A percentile compares a stretch with the other conserved stretches of the same genome.
phyloP scores from a whole-genome alignment of 352 stramenopile species.

The Phytophthora palmivora region DNA sequence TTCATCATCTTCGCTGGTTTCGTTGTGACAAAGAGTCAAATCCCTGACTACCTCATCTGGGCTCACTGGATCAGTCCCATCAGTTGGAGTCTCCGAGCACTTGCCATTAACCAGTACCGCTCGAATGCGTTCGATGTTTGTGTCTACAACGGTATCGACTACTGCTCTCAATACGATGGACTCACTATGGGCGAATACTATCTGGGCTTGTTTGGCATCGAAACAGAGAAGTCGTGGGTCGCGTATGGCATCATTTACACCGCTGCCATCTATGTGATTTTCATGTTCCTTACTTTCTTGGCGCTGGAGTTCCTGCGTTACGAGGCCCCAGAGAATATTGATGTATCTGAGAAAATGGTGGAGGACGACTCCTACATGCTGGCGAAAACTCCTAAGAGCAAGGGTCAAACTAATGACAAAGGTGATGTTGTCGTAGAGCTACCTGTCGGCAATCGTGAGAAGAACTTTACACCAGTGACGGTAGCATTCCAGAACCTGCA shows the following conservation, averaged over 20 bases:
- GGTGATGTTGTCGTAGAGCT: neutral
- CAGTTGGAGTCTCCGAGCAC: slow-evolving; percentile 46
- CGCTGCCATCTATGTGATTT: slow-evolving; percentile 37
- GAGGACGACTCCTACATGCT: slow-evolving; percentile 21
- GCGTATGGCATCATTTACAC: slow-evolving; percentile 38
- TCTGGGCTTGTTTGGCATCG: slow-evolving; percentile 52
- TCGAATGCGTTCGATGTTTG: slow-evolving; percentile 39
- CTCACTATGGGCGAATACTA: slow-evolving; percentile 47
- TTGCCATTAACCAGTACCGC: slow-evolving; percentile 58
- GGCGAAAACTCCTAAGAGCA: slow-evolving; percentile 24
- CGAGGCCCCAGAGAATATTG: slow-evolving; percentile 30
- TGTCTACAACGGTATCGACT: slow-evolving; percentile 45
- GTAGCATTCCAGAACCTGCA: slow-evolving; percentile 44
- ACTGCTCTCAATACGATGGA: slow-evolving; percentile 42
- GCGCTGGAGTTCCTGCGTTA: slow-evolving; percentile 36
- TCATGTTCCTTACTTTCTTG: slow-evolving; percentile 41
- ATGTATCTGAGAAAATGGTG: slow-evolving; percentile 28
- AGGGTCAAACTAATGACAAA: neutral
- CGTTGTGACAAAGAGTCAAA: slow-evolving; percentile 41
- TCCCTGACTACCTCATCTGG: slow-evolving; percentile 53
- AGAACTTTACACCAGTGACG: slow-evolving; percentile 42
- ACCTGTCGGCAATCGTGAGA: slow-evolving; percentile 8
- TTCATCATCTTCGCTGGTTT: slow-evolving; percentile 47
- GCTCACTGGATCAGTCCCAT: too few relatives aligned
- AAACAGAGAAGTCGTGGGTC: slow-evolving; percentile 50